Conservation (phyloP, 495 filamentous ascomycete genomes). For the Annulohypoxylon bovei region DNA sequence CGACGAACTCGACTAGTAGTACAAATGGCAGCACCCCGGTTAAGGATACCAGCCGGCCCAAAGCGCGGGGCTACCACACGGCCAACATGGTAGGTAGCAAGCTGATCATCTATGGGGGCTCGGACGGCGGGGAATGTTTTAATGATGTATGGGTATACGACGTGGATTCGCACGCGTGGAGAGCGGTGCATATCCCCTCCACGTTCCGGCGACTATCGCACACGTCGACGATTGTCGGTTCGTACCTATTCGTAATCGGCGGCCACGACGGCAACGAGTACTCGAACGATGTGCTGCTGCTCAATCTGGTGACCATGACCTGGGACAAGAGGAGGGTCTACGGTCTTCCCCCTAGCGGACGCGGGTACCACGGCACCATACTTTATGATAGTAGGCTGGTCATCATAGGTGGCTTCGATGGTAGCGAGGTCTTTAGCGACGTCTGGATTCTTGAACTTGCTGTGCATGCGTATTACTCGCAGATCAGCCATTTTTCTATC, state of each 20-base stretch:
- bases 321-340: slow-evolving; percentile 72
- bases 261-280: slow-evolving; percentile 75
- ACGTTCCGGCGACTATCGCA: slow-evolving; percentile 69
- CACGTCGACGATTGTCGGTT: slow-evolving; percentile 71
- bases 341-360: slow-evolving; percentile 66
- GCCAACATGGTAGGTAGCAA: slow-evolving; percentile 75
- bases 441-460: slow-evolving; percentile 71
- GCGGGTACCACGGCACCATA: slow-evolving; percentile 71
- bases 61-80: slow-evolving; percentile 72
- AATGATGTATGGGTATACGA: slow-evolving; percentile 76
- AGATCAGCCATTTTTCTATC: slow-evolving; percentile 73
- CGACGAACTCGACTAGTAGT: slow-evolving; percentile 17
- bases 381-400: slow-evolving; percentile 68
- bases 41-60: slow-evolving; percentile 55
- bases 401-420: slow-evolving; percentile 72
- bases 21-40: slow-evolving; percentile 32
- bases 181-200: slow-evolving; percentile 59
- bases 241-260: slow-evolving; percentile 72
- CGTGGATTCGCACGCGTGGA: slow-evolving; percentile 65
- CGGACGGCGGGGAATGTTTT: slow-evolving; percentile 73
- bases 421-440: slow-evolving; percentile 69
- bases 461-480: slow-evolving; percentile 72
- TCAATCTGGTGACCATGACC: slow-evolving; percentile 74
- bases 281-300: slow-evolving; percentile 68
- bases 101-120: slow-evolving; percentile 73